A percentile compares a stretch with the other conserved stretches of the same genome.
These are phyloP conservation scores for Aspergillus luchuensis DNA, from an alignment of 2,329 filamentous ascomycete genomes.

Conservation along the genomic window DNA sequence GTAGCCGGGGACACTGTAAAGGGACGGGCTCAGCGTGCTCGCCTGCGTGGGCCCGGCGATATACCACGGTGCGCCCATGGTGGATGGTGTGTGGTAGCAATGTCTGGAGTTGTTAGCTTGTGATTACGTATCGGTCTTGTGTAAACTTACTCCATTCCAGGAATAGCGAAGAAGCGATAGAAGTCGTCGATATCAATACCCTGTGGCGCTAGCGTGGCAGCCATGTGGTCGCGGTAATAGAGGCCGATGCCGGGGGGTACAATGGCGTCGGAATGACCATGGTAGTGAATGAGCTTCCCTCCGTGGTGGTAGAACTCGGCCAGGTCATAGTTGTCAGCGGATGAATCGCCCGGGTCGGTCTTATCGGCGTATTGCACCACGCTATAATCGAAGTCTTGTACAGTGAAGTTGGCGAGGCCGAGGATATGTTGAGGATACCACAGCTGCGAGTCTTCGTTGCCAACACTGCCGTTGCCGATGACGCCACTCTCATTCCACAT, in stretches of 20 bases:
- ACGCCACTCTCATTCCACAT: not conserved
- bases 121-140: not conserved
- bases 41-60: constrained; percentile 3
- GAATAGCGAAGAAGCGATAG: not conserved
- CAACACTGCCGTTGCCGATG: not conserved
- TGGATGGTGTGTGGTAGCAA: not conserved
- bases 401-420: not conserved
- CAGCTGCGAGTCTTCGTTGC: not conserved
- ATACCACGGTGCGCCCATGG: constrained; percentile 3
- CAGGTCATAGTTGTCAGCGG: not conserved
- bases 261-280: not conserved
- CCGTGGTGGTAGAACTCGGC: not conserved
- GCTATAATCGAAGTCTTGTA: not conserved
- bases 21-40: not conserved
- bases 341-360: not conserved
- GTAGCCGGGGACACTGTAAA: not conserved
- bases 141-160: not conserved
- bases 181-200: not conserved
- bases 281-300: not conserved
- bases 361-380: not conserved
- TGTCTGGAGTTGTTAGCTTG: not conserved
- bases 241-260: not conserved
- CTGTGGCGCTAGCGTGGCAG: not conserved
- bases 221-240: not conserved
- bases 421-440: not conserved